A percentile compares a stretch with the other conserved stretches of the same genome.
Evolutionary conservation across 495 filamentous ascomycete genomes (phyloP).

Genomic region (Darksidea phi): DNA sequence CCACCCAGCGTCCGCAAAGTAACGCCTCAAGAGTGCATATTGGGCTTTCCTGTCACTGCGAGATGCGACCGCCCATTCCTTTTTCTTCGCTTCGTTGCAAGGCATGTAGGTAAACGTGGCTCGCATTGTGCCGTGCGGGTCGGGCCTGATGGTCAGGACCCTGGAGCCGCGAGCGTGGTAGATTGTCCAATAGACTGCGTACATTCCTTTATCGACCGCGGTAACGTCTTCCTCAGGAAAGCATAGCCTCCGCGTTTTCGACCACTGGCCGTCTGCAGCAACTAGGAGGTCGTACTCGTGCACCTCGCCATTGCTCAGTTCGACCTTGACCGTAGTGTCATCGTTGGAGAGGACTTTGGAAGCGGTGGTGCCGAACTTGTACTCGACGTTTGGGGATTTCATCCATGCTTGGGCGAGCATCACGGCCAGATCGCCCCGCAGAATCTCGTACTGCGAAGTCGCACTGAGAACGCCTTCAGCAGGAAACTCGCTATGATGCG

Average conservation of each 20-base stretch:
- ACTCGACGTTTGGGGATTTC: constrained; percentile 39
- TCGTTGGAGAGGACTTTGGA: constrained; percentile 21
- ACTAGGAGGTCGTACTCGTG: constrained; percentile 33
- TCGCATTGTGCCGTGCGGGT: constrained; percentile 30
- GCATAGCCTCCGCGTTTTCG: constrained; percentile 21
- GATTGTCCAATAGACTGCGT: constrained; percentile 38
- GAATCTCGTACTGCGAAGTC: constrained; percentile 50
- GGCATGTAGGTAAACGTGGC: constrained; percentile 38
- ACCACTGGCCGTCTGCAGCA: constrained; percentile 37
- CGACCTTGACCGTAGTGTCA: constrained; percentile 25
- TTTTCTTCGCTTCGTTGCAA: constrained; percentile 35
- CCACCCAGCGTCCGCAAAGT: constrained; percentile 51
- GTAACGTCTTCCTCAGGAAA: constrained; percentile 21
- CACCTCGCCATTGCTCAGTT: constrained; percentile 29
- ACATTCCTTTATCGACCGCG: constrained; percentile 23
- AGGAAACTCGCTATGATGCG: constrained; percentile 38
- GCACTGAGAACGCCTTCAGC: constrained; percentile 38
- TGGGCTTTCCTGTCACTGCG: constrained; percentile 9
- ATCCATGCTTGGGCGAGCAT: constrained; percentile 44
- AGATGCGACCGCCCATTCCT: constrained; percentile 34
- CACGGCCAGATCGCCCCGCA: constrained; percentile 47
- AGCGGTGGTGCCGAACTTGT: constrained; percentile 41
- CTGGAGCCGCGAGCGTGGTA: constrained; percentile 42
- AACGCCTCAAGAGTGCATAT: constrained; percentile 35
- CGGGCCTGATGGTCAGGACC: constrained; percentile 38